Base-by-base conservation (phyloP, 2,329 filamentous ascomycete species). In the Dactylellina sp. region DNA sequence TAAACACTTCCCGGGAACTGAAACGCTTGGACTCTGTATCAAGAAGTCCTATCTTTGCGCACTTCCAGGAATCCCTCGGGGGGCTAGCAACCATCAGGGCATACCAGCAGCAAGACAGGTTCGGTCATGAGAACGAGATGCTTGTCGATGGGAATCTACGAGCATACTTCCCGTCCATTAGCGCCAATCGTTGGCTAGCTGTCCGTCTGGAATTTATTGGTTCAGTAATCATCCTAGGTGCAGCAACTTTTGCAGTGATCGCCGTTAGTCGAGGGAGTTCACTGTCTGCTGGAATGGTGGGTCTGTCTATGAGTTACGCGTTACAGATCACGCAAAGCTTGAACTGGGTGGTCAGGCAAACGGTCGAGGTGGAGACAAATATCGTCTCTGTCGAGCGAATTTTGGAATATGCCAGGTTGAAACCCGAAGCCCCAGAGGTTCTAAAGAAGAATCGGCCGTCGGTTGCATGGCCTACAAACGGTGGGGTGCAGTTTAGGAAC, bases 301-400 rank as follows among this genome's bases (percentile, higher is more conserved):
- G 96, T 84, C 84, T 99, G 79, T 89, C 91, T 76, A 97, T 99
- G 93, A 97, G 94, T 50, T 97, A 98, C 82, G 95, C 93, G 40
- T 86, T 99, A 76, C 66, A 97, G 83, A 98, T 99, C 80, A 99
- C 95, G 0, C 91, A 94, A 77, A 97, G 93, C 37, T 86, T 99
- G 79, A 99, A 98, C 84, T 99, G 95, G 95, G 97, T 99, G 79
- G 95, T 99, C 57, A 89, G 96, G 71, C 95, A 99, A 83, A 97
- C 93, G 0, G 95, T 99, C 35, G 96, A 99, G 82, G 95, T 99
- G n/a, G 96, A 99, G 85, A 98, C 94, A n/a, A 99, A 99, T 82
- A 99, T 99, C 79, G 94, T 99, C 49, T 97, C 94, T 7, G 95
- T 99, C 39, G 95, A 99, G 85, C 91, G 95, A 79, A 93, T 99